Evolutionary conservation across 768 basidiomycete species (phyloP).

Genomic region (Auriculariales sp.): DNA sequence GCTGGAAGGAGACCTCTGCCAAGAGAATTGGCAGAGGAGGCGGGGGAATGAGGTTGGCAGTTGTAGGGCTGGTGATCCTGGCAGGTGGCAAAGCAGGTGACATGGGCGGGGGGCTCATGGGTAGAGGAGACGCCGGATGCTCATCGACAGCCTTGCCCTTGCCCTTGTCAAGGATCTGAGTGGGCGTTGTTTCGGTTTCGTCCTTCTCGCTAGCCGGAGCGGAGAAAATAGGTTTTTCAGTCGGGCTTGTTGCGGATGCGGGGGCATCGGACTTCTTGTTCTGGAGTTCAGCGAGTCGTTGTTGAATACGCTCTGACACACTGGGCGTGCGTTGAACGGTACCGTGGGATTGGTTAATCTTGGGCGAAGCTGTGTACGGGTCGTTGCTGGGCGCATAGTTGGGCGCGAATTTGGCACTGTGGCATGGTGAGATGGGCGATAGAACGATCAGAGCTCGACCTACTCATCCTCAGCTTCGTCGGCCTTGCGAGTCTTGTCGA

Average conservation of each 20-base stretch:
- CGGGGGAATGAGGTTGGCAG: constrained; percentile 18
- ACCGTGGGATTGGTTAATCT: constrained; percentile 17
- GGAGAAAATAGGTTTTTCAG: constrained; percentile 24
- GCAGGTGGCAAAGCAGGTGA: constrained; percentile 26
- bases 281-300: constrained; percentile 70
- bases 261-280: constrained; percentile 28
- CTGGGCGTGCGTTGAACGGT: constrained; percentile 45
- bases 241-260: constrained; percentile 14
- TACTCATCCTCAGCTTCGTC: constrained; percentile 94
- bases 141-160: constrained; percentile 47
- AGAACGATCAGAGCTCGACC: constrained; percentile 14
- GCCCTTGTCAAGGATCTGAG: constrained; percentile 51
- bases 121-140: constrained; percentile 7
- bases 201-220: constrained; percentile 29
- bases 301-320: constrained; percentile 76
- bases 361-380: constrained; percentile 72
- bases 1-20: constrained; percentile 58
- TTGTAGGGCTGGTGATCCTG: constrained; percentile 18
- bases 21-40: constrained; percentile 47
- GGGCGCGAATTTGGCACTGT: constrained; percentile 79
- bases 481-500: constrained; percentile 64
- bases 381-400: constrained; percentile 37
- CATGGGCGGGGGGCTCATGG: constrained; percentile 21
- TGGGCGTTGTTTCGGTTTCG: constrained; percentile 26
- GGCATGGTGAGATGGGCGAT: neutral